A percentile compares a stretch with the other conserved stretches of the same genome.
phyloP scores from a whole-genome alignment of 305 asterid species.

The Salvia sclarea region DNA sequence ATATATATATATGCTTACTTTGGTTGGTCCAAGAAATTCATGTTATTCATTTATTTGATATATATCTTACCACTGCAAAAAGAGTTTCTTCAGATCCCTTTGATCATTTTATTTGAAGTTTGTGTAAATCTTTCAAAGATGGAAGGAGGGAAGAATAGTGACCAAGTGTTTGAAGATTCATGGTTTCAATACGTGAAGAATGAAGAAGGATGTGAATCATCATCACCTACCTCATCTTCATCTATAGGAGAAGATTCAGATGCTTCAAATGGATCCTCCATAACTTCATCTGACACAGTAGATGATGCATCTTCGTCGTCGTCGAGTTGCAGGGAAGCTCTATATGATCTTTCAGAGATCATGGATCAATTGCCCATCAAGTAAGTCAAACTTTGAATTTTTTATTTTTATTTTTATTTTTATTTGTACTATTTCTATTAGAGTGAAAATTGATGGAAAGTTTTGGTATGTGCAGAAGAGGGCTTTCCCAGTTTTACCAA shows the following conservation, averaged over 20 bases:
- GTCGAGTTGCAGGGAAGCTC: slow-evolving; percentile 38
- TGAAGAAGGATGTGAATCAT: slow-evolving; percentile 30
- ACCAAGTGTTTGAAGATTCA: slow-evolving; percentile 43
- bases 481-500: slow-evolving; percentile 66
- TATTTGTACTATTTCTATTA: not conserved
- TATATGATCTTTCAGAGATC: slow-evolving; percentile 62
- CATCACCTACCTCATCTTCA: slow-evolving; percentile 38
- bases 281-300: slow-evolving; percentile 45
- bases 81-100: slow-evolving; percentile 5
- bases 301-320: slow-evolving; percentile 67
- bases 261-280: slow-evolving; percentile 46
- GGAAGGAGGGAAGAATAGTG: slow-evolving; percentile 42
- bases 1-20: slow-evolving; percentile 25
- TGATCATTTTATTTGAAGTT: not conserved
- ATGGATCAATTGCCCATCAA: slow-evolving; percentile 79
- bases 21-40: slow-evolving; percentile 25
- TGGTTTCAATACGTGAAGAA: slow-evolving; percentile 40
- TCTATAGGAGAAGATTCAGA: slow-evolving; percentile 53
- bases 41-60: slow-evolving; percentile 14
- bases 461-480: slow-evolving; percentile 55
- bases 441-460: not conserved
- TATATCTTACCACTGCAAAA: not conserved
- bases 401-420: not conserved
- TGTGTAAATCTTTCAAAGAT: slow-evolving; percentile 21
- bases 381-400: slow-evolving; percentile 40